phyloP scores from a whole-genome alignment of 2,329 filamentous ascomycete genomes.

The Neonectria magnoliae region DNA sequence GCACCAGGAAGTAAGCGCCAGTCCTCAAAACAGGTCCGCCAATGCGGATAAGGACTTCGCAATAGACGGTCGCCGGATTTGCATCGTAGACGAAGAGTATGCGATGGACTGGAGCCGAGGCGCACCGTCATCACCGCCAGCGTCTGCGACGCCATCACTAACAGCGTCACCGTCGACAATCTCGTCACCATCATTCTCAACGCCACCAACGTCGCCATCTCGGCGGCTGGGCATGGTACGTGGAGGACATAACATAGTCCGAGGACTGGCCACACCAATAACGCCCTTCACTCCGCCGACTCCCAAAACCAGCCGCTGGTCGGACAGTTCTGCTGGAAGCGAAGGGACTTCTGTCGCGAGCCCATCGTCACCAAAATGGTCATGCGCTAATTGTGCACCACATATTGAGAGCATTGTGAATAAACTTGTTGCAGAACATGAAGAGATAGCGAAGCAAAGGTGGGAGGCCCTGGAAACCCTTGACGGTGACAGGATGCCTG shows the following conservation, averaged over 20 bases:
- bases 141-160: not conserved
- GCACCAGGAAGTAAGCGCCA: not conserved
- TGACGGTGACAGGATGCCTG: not conserved
- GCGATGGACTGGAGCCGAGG: not conserved
- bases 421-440: not conserved
- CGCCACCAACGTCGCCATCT: not conserved
- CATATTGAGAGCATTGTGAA: not conserved
- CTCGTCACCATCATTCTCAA: not conserved
- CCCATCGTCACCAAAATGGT: not conserved
- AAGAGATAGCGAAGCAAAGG: not conserved
- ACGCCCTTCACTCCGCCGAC: not conserved
- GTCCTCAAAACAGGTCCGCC: not conserved
- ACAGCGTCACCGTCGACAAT: not conserved
- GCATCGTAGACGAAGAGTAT: not conserved
- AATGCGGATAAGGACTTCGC: not conserved
- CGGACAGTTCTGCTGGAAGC: not conserved
- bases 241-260: not conserved
- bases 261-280: not conserved
- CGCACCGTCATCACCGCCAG: not conserved
- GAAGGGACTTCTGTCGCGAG: not conserved
- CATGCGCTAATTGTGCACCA: not conserved
- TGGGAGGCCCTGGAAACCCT: slow-evolving; percentile 9
- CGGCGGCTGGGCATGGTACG: not conserved
- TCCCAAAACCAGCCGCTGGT: not conserved
- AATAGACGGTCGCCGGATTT: not conserved